Conservation (phyloP, 768 basidiomycete genomes). For the Vararia minispora region DNA sequence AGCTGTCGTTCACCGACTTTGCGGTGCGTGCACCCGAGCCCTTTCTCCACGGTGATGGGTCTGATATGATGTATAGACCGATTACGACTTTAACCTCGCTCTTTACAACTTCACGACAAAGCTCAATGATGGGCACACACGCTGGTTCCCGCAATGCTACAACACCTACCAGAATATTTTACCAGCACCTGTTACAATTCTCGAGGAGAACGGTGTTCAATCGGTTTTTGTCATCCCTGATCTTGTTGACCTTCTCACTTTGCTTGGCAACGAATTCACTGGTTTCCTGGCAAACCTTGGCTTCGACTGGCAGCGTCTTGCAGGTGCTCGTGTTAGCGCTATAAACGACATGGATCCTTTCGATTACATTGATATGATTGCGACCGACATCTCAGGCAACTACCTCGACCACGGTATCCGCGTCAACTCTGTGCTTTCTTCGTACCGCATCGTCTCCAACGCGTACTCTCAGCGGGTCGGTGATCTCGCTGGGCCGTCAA, state of each 20-base stretch:
- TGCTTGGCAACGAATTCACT: slow-evolving; percentile 35
- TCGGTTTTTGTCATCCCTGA: slow-evolving; percentile 44
- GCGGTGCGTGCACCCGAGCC: too few relatives aligned
- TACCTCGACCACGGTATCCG: slow-evolving; percentile 54
- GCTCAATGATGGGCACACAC: slow-evolving; percentile 59
- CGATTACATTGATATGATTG: slow-evolving; percentile 44
- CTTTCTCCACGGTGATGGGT: too few relatives aligned
- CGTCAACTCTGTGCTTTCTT: slow-evolving; percentile 32
- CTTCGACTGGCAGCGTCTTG: slow-evolving; percentile 51
- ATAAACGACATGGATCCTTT: slow-evolving; percentile 45
- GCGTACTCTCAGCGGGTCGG: neutral
- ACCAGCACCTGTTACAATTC: slow-evolving; percentile 42
- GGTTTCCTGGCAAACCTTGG: slow-evolving; percentile 28
- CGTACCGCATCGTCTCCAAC: neutral
- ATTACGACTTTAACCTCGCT: slow-evolving; percentile 53
- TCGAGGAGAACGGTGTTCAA: slow-evolving; percentile 34
- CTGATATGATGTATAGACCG: slow-evolving; percentile 32
- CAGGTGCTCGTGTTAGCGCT: slow-evolving; percentile 43
- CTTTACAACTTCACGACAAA: slow-evolving; percentile 43
- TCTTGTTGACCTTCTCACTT: slow-evolving; percentile 36
- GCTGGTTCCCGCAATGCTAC: slow-evolving; percentile 50
- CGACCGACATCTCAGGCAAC: slow-evolving; percentile 48
- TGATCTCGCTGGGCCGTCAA: neutral
- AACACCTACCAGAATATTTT: slow-evolving; percentile 33
- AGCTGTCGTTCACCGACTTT: too few relatives aligned